phyloP scores from a whole-genome alignment of 1,139 yeast genomes.

The Yamadazyma spencermartinsiae region DNA sequence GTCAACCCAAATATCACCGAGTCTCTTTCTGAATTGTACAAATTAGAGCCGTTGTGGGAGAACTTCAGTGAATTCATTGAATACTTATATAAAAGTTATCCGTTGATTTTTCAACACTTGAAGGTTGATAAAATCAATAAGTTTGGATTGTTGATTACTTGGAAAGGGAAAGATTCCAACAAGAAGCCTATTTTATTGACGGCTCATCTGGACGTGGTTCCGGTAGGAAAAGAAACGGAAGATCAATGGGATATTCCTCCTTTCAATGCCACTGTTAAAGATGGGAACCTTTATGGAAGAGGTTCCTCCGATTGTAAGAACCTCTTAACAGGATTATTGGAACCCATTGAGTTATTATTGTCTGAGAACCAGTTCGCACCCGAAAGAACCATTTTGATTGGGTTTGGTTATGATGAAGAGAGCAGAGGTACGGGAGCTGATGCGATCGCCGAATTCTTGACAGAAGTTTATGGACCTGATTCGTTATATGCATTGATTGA shows the following conservation, averaged over 20 bases:
- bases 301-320: slow-evolving; percentile 51
- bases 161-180: slow-evolving; percentile 30
- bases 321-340: slow-evolving; percentile 41
- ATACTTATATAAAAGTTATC: slow-evolving; percentile 30
- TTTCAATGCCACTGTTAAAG: slow-evolving; percentile 45
- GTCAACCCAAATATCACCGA: slow-evolving; percentile 26
- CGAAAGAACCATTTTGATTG: slow-evolving; percentile 42
- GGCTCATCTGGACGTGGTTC: slow-evolving; percentile 57
- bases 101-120: slow-evolving; percentile 32
- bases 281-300: slow-evolving; percentile 43
- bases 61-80: slow-evolving; percentile 29
- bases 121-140: slow-evolving; percentile 34
- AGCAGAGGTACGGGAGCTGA: slow-evolving; percentile 41
- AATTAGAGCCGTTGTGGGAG: slow-evolving; percentile 31
- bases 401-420: slow-evolving; percentile 54
- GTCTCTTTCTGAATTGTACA: slow-evolving; percentile 24
- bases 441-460: slow-evolving; percentile 31
- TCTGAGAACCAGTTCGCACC: slow-evolving; percentile 37
- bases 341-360: slow-evolving; percentile 42
- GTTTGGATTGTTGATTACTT: slow-evolving; percentile 37
- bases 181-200: slow-evolving; percentile 44
- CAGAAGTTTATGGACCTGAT: slow-evolving; percentile 37
- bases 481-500: slow-evolving; percentile 46
- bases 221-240: slow-evolving; percentile 41
- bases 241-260: slow-evolving; percentile 48